Conservation (phyloP, 2,329 filamentous ascomycete genomes). For the Fusarium anthophilum region DNA sequence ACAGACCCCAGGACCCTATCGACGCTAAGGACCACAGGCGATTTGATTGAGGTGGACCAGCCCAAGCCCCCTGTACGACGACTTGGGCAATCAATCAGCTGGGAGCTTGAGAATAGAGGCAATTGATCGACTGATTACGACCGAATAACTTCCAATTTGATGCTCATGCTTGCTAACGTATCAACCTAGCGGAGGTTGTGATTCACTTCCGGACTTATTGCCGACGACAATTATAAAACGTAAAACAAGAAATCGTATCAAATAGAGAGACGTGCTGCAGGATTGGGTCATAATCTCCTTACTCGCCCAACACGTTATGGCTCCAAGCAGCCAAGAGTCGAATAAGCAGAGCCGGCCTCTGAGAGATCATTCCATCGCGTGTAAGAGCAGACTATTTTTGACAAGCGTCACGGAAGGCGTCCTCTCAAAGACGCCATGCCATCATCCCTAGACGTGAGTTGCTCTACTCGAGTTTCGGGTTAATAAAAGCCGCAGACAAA, state of each 20-base stretch:
- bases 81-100: conserved; percentile 40
- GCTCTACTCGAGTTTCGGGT: conserved; percentile 5
- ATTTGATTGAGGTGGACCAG: conserved; percentile 29
- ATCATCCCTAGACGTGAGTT: conserved; percentile 15
- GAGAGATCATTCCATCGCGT: conserved; percentile 16
- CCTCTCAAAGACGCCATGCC: conserved; percentile 22
- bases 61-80: conserved; percentile 9
- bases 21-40: conserved; percentile 35
- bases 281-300: conserved; percentile 17
- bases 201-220: conserved; percentile 21
- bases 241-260: conserved; percentile 29
- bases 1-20: conserved; percentile 11
- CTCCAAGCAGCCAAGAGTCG: conserved; percentile 18
- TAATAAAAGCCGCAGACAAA: conserved; percentile 32
- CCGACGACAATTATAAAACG: neutral
- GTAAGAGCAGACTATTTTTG: conserved; percentile 6
- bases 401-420: conserved; percentile 20
- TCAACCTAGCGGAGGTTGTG: conserved; percentile 26
- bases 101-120: conserved; percentile 23
- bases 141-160: conserved; percentile 33
- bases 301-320: conserved; percentile 12
- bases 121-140: conserved; percentile 43
- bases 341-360: conserved; percentile 36
- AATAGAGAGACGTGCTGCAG: conserved; percentile 15
- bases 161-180: conserved; percentile 10